These are phyloP conservation scores for Aspergillus calidoustus DNA, from an alignment of 2,329 filamentous ascomycete genomes.

Conservation along the genomic window DNA sequence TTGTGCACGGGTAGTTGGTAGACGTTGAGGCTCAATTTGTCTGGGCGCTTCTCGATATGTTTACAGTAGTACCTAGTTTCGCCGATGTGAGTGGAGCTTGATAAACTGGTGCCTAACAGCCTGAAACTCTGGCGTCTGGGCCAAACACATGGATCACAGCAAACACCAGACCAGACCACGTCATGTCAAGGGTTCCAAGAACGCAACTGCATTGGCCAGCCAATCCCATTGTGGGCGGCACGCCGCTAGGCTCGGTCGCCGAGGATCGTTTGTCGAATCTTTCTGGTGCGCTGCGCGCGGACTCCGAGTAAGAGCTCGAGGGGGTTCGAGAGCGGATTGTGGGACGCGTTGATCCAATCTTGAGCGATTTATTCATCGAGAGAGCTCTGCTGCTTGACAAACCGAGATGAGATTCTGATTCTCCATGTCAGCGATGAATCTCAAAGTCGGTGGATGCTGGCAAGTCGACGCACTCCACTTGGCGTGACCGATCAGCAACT, in stretches of 20 bases:
- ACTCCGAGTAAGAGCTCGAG: not conserved
- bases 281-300: not conserved
- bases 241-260: not conserved
- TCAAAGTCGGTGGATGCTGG: not conserved
- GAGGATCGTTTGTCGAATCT: not conserved
- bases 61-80: too few species aligned
- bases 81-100: too few species aligned
- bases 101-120: not conserved
- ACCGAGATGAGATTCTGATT: not conserved
- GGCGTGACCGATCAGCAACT: not conserved
- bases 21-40: too few species aligned
- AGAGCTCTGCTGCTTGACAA: too few species aligned
- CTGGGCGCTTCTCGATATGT: too few species aligned
- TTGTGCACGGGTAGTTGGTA: too few species aligned
- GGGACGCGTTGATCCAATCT: not conserved
- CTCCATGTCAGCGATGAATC: not conserved
- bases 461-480: not conserved
- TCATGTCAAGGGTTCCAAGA: not conserved
- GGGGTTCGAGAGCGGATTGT: not conserved
- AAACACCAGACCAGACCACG: not conserved
- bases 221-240: not conserved
- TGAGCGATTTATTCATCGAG: too few species aligned
- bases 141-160: not conserved
- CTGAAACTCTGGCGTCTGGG: not conserved
- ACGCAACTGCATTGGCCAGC: not conserved